These are phyloP conservation scores for Pyrus betulifolia DNA, from an alignment of 306 rosid genomes.

Conservation along the genomic window DNA sequence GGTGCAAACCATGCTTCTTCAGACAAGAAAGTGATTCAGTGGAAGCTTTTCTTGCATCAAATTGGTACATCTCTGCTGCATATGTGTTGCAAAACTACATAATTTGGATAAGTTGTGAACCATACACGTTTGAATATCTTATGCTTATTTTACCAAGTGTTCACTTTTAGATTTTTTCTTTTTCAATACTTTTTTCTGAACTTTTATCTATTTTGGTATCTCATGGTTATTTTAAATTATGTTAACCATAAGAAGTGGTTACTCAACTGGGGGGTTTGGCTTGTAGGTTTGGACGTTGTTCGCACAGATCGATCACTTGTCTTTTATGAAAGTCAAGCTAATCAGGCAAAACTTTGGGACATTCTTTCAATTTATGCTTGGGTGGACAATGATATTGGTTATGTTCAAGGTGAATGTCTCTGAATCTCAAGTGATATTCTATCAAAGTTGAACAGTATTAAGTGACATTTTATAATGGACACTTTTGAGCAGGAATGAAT, in stretches of 20 bases:
- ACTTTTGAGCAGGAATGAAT: constrained; percentile 74
- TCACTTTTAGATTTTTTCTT: background rate
- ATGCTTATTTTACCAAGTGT: background rate
- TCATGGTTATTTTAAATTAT: background rate
- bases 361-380: constrained; percentile 82
- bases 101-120: background rate
- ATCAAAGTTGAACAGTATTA: constrained; percentile 9
- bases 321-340: constrained; percentile 71
- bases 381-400: constrained; percentile 81
- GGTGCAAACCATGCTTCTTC: constrained; percentile 16
- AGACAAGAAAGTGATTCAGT: constrained; percentile 64
- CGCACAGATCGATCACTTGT: constrained; percentile 84
- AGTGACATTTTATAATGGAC: constrained; percentile 13
- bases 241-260: constrained; percentile 6
- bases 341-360: constrained; percentile 91
- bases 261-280: constrained; percentile 27
- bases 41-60: constrained; percentile 75
- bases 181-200: background rate
- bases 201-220: background rate
- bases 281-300: constrained; percentile 75
- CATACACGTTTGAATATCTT: background rate
- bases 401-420: constrained; percentile 67
- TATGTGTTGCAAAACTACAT: background rate
- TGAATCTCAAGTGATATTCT: constrained; percentile 1
- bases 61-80: constrained; percentile 53